phyloP scores from a whole-genome alignment of 139 green algal genomes.

The Tetratostichococcus sp. region DNA sequence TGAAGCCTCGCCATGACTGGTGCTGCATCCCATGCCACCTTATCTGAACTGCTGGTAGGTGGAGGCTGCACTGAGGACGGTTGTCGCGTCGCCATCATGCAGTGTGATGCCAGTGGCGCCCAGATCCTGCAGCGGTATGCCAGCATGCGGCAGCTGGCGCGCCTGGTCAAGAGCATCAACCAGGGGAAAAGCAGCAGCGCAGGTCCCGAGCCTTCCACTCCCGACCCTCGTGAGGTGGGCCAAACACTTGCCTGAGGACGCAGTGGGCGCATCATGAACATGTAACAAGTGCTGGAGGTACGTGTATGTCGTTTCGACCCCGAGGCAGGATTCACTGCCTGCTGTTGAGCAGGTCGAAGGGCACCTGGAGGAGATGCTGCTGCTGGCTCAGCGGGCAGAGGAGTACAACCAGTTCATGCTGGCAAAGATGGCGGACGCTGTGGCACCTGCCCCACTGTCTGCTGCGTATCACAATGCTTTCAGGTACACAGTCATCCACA shows the following conservation, averaged over 20 bases:
- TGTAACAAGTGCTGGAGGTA: no score
- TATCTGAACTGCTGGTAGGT: no score
- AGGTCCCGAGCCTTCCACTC: background rate
- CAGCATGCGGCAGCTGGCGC: slow-evolving; percentile 58
- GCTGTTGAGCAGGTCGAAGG: slow-evolving; percentile 59
- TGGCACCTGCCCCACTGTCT: slow-evolving; percentile 22
- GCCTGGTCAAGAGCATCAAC: slow-evolving; percentile 54
- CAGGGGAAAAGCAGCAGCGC: slow-evolving; percentile 15
- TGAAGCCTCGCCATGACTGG: no score
- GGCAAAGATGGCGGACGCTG: slow-evolving; percentile 49
- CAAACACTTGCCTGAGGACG: no score
- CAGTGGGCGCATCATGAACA: no score
- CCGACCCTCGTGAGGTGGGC: background rate
- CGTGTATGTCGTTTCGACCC: no score
- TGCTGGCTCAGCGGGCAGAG: slow-evolving; percentile 74
- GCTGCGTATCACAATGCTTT: slow-evolving; percentile 30
- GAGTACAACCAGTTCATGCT: slow-evolving; percentile 91
- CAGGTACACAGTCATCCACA: no score
- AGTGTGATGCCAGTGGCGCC: slow-evolving; percentile 14
- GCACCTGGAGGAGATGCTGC: slow-evolving; percentile 75
- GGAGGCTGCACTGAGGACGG: no score
- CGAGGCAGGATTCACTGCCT: no score
- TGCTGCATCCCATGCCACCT: background rate
- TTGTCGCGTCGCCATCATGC: background rate
- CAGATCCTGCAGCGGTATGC: slow-evolving; percentile 72